Evolutionary conservation across 441 rosid species (phyloP), one percentile per base, ranked within the genome.

Genomic region (Brassica hybrid): DNA sequence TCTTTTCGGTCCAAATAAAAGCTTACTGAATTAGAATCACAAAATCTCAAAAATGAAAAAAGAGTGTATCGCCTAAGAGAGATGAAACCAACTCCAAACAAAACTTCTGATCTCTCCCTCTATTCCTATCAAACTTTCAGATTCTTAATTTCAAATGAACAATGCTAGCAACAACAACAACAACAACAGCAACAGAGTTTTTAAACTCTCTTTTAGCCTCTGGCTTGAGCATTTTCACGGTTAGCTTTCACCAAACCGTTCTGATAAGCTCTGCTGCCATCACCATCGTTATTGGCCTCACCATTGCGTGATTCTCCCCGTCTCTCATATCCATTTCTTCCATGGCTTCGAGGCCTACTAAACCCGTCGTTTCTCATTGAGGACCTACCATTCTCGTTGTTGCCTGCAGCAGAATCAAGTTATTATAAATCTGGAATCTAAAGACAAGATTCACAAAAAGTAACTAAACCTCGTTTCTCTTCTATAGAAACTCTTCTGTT

Each of bases 401-500:
- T 72, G 57, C 79, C 83, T 65, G 90, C 92, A 85, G 71, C 38
- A 21, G 43, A 59, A 56, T 48, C 70, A 69, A 27, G 4, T 41
- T 60, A 6, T 21, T 18, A 21, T n/a, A 12, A 14, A 73, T 41
- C 48, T 68, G 1, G 17, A 50, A 58, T 45, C 45, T 58, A 2
- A 21, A 21, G 72, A 71, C 56, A n/a, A 13, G 19, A 21, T 27
- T 32, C 64, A 76, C 67, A 8, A 41, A 18, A 57, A 11, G 45
- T 76, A 79, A 80, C 97, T 43, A 43, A 21, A 43, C 52, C 97
- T 85, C 89, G 88, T 75, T 94, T 92, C 69, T 76, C 92, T 81
- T 92, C 97, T 32, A 94, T 89, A 32, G 90, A 86, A 48, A 89
- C 97, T 69, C 57, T 79, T 11, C 92, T 76, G 71, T 76, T 82